Evolutionary conservation across 2,329 filamentous ascomycete genomes (phyloP), one percentile per base, ranked within the genome.

Genomic region (Beauveria rudraprayagi): DNA sequence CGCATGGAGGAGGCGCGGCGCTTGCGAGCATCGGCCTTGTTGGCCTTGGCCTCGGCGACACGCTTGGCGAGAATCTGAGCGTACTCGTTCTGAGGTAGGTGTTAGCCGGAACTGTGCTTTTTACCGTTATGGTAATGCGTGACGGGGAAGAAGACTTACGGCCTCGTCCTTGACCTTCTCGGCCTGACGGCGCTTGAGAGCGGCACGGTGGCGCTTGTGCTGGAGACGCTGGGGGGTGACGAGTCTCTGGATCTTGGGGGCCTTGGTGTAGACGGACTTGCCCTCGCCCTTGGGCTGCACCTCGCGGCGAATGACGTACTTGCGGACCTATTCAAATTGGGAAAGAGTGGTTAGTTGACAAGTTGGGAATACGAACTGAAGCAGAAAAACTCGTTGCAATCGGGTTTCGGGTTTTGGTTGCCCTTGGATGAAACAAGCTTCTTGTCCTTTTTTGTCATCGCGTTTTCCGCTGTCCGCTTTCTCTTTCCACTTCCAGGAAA

Each of bases 271-370:
- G 73, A 92, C 82, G 83, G 91, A 89, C 84, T 94, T 95, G 82
- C 92, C 93, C 86, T 97, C 94, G 76, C 88, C 90, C 89, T 96
- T 96, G 77, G 91, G 90, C 83, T 92, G 87, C 75, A 99, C 88
- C 80, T 97, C 94, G 79, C 94, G 94, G 79, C 94, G 94, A 76
- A 99, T 97, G 80, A 99, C 94, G 84, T 96, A 99, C 85, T 97
- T 97, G 85, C 94, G 93, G 82, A 94, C 90, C 90, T 93, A 83
- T 71, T 72, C 71, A 44, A 19, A 17, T 22, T 11, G 24, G 19
- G 11, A 5, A 1, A 37, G 41, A 19, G 41, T 3, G 41, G 37
- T 60, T 53, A 60, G 57, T 53, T 16, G 10, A 34, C 37, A 40
- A 53, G 26, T 44, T 47, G 26, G 41, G 24, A 11, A 53, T 26